Conservation (phyloP, 768 basidiomycete species). For the Suillus variegatus region DNA sequence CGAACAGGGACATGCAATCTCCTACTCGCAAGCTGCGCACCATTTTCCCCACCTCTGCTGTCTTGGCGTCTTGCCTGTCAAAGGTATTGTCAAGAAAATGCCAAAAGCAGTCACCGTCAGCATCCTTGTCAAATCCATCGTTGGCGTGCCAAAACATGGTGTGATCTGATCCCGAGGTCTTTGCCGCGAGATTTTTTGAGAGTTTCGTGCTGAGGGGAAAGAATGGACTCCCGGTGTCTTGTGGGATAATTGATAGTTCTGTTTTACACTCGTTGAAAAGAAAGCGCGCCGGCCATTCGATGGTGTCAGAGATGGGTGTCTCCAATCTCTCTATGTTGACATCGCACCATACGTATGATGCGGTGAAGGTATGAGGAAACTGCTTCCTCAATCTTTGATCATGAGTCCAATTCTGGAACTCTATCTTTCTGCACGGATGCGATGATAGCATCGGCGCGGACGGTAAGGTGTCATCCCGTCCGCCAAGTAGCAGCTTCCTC, state of each 20-base stretch:
- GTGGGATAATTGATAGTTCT: neutral
- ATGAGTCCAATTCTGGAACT: slow-evolving; percentile 11
- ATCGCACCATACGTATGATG: neutral
- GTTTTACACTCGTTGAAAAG: neutral
- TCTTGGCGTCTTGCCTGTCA: neutral
- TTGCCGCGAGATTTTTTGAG: neutral
- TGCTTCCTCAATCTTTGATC: neutral
- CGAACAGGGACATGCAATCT: slow-evolving; percentile 3
- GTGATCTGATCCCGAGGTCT: neutral
- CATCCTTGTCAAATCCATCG: neutral
- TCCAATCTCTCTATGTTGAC: neutral
- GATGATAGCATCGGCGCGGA: neutral
- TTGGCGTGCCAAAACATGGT: neutral
- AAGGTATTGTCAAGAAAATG: neutral
- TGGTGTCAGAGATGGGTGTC: neutral
- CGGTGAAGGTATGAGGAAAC: neutral
- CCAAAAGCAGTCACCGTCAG: neutral
- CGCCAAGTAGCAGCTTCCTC: neutral
- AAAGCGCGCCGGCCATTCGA: slow-evolving; percentile 1
- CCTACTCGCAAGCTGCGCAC: slow-evolving; percentile 3
- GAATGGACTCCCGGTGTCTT: neutral
- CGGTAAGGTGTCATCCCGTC: neutral
- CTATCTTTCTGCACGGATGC: slow-evolving; percentile 7
- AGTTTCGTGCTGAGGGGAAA: neutral
- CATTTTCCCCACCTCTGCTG: neutral